Evolutionary conservation across 1,139 yeast species (phyloP).

Genomic region (Pichia inconspicua): DNA sequence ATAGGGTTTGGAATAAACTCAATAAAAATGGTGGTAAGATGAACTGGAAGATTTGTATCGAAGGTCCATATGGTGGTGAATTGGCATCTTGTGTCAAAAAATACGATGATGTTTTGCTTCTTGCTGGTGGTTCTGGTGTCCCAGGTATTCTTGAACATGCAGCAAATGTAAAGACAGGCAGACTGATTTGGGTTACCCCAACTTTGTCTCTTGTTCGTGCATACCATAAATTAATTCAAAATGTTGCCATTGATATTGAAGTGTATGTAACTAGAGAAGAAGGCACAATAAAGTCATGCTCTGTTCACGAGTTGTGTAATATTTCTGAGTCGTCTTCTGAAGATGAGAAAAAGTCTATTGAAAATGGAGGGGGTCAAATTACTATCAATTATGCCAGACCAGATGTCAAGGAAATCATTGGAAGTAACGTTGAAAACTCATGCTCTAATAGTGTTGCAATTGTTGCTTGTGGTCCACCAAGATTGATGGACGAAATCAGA

Average conservation of each 20-base stretch:
- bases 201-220: slow-evolving; percentile 4
- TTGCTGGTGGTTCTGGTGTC: slow-evolving; percentile 49
- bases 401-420: slow-evolving; percentile 30
- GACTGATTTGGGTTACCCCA: slow-evolving; percentile 14
- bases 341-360: neutral
- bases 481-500: slow-evolving; percentile 34
- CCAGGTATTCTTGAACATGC: slow-evolving; percentile 27
- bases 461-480: slow-evolving; percentile 41
- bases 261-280: slow-evolving; percentile 14
- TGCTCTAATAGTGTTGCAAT: slow-evolving; percentile 31
- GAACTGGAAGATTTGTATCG: slow-evolving; percentile 10
- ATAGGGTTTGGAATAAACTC: slow-evolving; percentile 20
- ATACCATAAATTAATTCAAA: slow-evolving; percentile 4
- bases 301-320: slow-evolving; percentile 1
- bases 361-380: neutral
- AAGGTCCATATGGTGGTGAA: slow-evolving; percentile 15
- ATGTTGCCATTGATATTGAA: slow-evolving; percentile 8
- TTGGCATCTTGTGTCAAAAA: slow-evolving; percentile 26
- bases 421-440: slow-evolving; percentile 29
- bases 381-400: slow-evolving; percentile 37
- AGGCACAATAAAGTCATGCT: neutral
- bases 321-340: slow-evolving; percentile 1
- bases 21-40: slow-evolving; percentile 11
- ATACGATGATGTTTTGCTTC: slow-evolving; percentile 45
- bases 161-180: slow-evolving; percentile 19